These are phyloP conservation scores for Yamadazyma atlantica DNA, from an alignment of 1,139 yeast species.

Conservation along the genomic window DNA sequence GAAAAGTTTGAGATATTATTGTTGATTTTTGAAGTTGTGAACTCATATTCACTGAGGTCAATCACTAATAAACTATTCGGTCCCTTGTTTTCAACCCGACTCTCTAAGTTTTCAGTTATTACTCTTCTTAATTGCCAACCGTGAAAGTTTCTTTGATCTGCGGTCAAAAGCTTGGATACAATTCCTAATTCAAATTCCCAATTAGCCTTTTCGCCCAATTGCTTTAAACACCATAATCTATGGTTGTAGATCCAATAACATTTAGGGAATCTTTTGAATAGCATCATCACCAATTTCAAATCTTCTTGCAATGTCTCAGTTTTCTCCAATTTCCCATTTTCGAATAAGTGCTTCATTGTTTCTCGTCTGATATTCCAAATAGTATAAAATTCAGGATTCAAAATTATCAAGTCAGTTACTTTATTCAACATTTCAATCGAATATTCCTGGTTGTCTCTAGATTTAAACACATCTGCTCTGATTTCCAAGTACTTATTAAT, in stretches of 20 bases:
- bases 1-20: constrained; percentile 87
- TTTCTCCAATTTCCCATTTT: constrained; percentile 15
- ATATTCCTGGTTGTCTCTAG: constrained; percentile 31
- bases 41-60: constrained; percentile 60
- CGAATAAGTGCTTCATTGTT: constrained; percentile 44
- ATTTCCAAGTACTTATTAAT: constrained; percentile 55
- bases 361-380: constrained; percentile 90
- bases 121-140: constrained; percentile 94
- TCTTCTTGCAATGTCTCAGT: constrained; percentile 55
- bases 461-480: constrained; percentile 40
- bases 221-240: constrained; percentile 75
- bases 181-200: constrained; percentile 72
- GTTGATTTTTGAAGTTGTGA: constrained; percentile 76
- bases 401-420: constrained; percentile 51
- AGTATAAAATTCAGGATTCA: constrained; percentile 87
- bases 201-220: constrained; percentile 47
- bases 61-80: constrained; percentile 17
- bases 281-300: constrained; percentile 56
- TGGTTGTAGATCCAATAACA: constrained; percentile 98
- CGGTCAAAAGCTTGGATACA: constrained; percentile 63
- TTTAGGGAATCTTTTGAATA: constrained; percentile 72
- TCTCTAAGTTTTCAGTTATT: constrained; percentile 50
- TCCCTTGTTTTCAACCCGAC: constrained; percentile 9
- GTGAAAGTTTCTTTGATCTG: constrained; percentile 84
- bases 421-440: constrained; percentile 44